A percentile compares a stretch with the other conserved stretches of the same genome.
Conservation (phyloP, 306 rosid species). For the Echinosophora koreensis region DNA sequence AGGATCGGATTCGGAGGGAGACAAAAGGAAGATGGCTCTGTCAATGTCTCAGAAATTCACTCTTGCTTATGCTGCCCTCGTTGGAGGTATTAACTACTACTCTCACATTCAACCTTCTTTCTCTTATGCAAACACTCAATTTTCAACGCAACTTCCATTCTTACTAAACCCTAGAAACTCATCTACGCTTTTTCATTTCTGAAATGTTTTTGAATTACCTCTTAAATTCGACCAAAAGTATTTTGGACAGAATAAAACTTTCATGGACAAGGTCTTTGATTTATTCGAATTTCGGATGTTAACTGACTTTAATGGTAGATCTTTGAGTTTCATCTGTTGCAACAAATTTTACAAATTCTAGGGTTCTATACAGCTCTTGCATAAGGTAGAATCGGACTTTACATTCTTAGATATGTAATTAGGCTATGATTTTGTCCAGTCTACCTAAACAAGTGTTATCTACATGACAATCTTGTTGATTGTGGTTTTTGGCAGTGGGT, state of each 20-base stretch:
- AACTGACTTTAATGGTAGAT: neutral
- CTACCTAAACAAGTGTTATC: neutral
- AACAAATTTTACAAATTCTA: neutral
- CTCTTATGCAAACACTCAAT: neutral
- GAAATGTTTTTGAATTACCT: no score
- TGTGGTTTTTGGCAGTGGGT: conserved; percentile 67
- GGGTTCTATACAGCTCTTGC: neutral
- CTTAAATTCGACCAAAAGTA: neutral
- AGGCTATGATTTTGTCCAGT: neutral
- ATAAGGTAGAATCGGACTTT: neutral
- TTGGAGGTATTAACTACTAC: conserved; percentile 69
- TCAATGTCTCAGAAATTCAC: conserved; percentile 97
- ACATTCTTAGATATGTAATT: neutral
- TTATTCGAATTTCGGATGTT: conserved; percentile 24
- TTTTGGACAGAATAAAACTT: conserved; percentile 7
- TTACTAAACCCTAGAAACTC: no score
- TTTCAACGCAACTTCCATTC: neutral
- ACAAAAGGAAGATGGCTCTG: conserved; percentile 61
- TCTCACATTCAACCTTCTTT: neutral
- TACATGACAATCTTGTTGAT: neutral
- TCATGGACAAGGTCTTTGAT: neutral
- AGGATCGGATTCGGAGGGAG: conserved; percentile 61
- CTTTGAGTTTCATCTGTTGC: conserved; percentile 7
- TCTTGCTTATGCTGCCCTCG: conserved; percentile 88
- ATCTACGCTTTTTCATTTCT: no score